A percentile compares a stretch with the other conserved stretches of the same genome.
phyloP scores from a whole-genome alignment of 2,329 filamentous ascomycete genomes.

The Penicillium psychrosexuale region DNA sequence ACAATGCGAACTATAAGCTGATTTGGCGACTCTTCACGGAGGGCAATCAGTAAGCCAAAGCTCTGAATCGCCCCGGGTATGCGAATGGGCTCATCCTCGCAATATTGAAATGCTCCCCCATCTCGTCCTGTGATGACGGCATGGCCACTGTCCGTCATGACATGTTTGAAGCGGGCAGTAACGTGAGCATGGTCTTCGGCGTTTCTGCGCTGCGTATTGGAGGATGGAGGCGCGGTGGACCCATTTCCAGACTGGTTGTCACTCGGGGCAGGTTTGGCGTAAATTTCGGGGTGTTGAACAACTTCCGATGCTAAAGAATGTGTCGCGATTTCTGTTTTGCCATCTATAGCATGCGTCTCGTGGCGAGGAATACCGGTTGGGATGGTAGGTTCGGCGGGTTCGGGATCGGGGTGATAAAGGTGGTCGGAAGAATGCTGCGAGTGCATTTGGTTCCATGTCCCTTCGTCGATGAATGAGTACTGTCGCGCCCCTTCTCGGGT shows the following conservation, averaged over 20 bases:
- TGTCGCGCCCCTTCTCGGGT: slow-evolving; percentile 23
- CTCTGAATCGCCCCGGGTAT: slow-evolving; percentile 76
- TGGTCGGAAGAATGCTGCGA: slow-evolving; percentile 1
- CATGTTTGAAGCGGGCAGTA: slow-evolving; percentile 74
- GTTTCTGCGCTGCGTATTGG: not conserved
- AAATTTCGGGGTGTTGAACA: slow-evolving; percentile 19
- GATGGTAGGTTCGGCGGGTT: slow-evolving; percentile 1
- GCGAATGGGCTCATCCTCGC: slow-evolving; percentile 89
- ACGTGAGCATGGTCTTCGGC: slow-evolving; percentile 46
- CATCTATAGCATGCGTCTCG: slow-evolving; percentile 12
- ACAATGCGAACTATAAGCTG: slow-evolving; percentile 68
- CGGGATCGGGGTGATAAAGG: not conserved
- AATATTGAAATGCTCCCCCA: slow-evolving; percentile 68
- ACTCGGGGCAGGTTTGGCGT: slow-evolving; percentile 9
- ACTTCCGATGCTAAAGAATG: slow-evolving; percentile 21
- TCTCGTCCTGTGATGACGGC: slow-evolving; percentile 77
- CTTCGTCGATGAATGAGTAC: slow-evolving; percentile 30
- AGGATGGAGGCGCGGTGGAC: slow-evolving; percentile 3
- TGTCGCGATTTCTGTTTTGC: slow-evolving; percentile 17
- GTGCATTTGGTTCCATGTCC: slow-evolving; percentile 24
- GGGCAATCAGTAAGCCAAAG: slow-evolving; percentile 72
- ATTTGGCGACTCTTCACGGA: slow-evolving; percentile 63
- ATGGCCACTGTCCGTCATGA: slow-evolving; percentile 73
- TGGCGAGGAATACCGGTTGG: slow-evolving; percentile 15
- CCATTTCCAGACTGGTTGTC: slow-evolving; percentile 10